phyloP scores from a whole-genome alignment of 106 monocot species.

The Acorus calamus region DNA sequence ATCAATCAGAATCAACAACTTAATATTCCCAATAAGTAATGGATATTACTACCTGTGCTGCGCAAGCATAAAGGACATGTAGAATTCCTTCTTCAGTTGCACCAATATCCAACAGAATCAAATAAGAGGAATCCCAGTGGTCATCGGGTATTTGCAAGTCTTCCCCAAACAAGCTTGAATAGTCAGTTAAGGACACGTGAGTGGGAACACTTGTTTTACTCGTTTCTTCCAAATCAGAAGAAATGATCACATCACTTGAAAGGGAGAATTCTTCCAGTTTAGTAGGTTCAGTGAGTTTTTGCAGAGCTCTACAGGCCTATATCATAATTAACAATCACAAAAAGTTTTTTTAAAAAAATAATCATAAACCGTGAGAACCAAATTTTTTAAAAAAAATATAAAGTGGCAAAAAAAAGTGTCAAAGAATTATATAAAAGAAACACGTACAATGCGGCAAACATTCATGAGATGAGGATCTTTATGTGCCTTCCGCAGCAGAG shows the following conservation, averaged over 20 bases:
- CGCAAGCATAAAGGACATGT: constrained; percentile 87
- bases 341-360: neutral
- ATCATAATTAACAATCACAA: constrained; percentile 7
- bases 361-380: neutral
- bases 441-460: constrained; percentile 72
- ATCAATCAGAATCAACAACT: neutral
- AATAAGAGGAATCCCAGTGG: constrained; percentile 28
- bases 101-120: constrained; percentile 67
- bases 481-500: constrained; percentile 71
- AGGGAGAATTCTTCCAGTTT: constrained; percentile 12
- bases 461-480: constrained; percentile 63
- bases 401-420: neutral
- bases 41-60: constrained; percentile 46
- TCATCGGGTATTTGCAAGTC: constrained; percentile 54
- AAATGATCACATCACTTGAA: constrained; percentile 11
- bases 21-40: neutral
- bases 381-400: neutral
- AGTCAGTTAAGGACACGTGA: constrained; percentile 46
- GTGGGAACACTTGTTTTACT: constrained; percentile 17
- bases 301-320: constrained; percentile 65
- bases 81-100: constrained; percentile 84
- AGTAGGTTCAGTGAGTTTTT: constrained; percentile 44
- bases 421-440: neutral
- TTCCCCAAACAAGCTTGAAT: constrained; percentile 85
- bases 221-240: constrained; percentile 28